Percentiles rank a stretch among this genome's conserved stretches.
Conservation (phyloP, 208 protist species). For the Trichomonas gallinae region DNA sequence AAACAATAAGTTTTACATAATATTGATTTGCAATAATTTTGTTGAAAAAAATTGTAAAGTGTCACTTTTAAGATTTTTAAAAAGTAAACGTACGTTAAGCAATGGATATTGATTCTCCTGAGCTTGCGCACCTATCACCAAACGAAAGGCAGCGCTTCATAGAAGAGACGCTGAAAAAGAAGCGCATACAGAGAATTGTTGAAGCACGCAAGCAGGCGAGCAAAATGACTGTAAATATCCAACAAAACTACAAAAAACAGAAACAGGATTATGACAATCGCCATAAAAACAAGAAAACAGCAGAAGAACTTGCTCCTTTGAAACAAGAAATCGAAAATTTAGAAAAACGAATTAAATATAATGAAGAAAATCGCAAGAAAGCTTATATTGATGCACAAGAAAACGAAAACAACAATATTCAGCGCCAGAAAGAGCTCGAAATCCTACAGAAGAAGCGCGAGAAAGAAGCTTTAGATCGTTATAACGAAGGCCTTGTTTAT, state of each 20-base stretch:
- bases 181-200: not conserved
- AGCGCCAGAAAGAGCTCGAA: not conserved
- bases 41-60: too few relatives aligned
- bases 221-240: not conserved
- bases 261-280: not conserved
- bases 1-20: too few relatives aligned
- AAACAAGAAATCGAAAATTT: not conserved
- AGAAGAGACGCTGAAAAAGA: not conserved
- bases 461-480: not conserved
- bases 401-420: not conserved
- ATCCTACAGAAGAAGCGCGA: not conserved
- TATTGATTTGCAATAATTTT: too few relatives aligned
- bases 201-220: not conserved
- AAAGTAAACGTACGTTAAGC: not conserved
- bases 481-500: not conserved
- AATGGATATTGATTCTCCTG: not conserved
- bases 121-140: not conserved
- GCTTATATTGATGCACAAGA: not conserved
- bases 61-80: too few relatives aligned
- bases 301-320: not conserved
- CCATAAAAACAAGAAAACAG: not conserved
- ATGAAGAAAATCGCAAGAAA: not conserved
- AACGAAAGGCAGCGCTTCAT: not conserved
- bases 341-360: not conserved
- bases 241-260: not conserved